A percentile compares a stretch with the other conserved stretches of the same genome.
phyloP scores from a whole-genome alignment of 495 filamentous ascomycete species.

The Saxophila tyrrhenica region DNA sequence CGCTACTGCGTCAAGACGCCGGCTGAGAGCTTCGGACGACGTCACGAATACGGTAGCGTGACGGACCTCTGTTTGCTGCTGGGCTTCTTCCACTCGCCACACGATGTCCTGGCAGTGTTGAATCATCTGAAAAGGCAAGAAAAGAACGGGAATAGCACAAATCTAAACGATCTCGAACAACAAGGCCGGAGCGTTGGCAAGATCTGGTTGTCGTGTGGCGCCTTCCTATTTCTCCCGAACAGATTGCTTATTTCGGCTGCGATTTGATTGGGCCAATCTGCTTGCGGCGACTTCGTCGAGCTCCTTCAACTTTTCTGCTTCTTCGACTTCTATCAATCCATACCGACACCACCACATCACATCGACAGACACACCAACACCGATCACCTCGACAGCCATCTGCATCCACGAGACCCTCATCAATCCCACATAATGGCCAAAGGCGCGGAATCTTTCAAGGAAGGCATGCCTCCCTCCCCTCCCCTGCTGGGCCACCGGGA shows the following conservation, averaged over 20 bases:
- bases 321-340: neutral
- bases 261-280: neutral
- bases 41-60: too few relatives aligned
- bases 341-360: neutral
- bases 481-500: neutral
- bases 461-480: constrained; percentile 17
- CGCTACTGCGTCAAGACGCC: too few relatives aligned
- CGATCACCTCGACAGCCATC: constrained; percentile 11
- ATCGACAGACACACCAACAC: neutral
- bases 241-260: neutral
- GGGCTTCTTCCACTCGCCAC: too few relatives aligned
- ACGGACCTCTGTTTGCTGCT: too few relatives aligned
- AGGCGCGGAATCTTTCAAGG: constrained; percentile 23
- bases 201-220: neutral
- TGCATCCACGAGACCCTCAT: constrained; percentile 15
- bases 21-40: too few relatives aligned
- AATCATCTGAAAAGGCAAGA: too few relatives aligned
- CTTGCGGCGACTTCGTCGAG: neutral
- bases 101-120: too few relatives aligned
- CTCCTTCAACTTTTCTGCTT: neutral
- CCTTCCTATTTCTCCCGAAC: neutral
- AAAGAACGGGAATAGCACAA: too few relatives aligned
- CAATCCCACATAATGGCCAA: neutral
- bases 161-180: too few relatives aligned
- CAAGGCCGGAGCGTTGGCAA: too few relatives aligned